phyloP scores from a whole-genome alignment of 805 yeast genomes.

The Lipomyces yamadae region DNA sequence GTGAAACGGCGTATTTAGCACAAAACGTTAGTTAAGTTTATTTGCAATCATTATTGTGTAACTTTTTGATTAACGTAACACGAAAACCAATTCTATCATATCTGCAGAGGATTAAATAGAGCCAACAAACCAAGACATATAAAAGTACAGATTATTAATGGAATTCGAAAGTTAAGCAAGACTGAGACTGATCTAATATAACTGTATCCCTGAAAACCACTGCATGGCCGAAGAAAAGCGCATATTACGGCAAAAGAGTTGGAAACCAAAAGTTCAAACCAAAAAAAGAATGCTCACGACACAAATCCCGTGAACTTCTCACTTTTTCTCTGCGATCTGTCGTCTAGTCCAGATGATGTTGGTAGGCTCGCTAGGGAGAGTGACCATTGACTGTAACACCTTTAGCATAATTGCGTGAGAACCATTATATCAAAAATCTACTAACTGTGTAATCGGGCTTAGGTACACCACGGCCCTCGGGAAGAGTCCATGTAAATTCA shows the following conservation, averaged over 20 bases:
- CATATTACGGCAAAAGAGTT: neutral
- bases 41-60: neutral
- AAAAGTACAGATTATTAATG: neutral
- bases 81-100: neutral
- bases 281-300: neutral
- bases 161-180: neutral
- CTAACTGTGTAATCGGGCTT: conserved; percentile 39
- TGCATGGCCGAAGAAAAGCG: neutral
- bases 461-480: conserved; percentile 50
- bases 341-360: conserved; percentile 41
- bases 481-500: conserved; percentile 75
- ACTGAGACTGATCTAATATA: neutral
- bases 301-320: neutral
- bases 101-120: neutral
- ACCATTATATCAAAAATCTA: neutral
- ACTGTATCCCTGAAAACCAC: too few species aligned
- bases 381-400: conserved; percentile 90
- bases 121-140: neutral
- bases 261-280: neutral
- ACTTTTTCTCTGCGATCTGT: conserved; percentile 23
- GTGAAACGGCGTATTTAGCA: too few species aligned
- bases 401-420: conserved; percentile 44
- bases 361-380: conserved; percentile 77
- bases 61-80: neutral
- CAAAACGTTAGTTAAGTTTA: neutral